A percentile compares a stretch with the other conserved stretches of the same genome.
Evolutionary conservation across 2,329 filamentous ascomycete species (phyloP).

Genomic region (Epichloe brachyelytri): DNA sequence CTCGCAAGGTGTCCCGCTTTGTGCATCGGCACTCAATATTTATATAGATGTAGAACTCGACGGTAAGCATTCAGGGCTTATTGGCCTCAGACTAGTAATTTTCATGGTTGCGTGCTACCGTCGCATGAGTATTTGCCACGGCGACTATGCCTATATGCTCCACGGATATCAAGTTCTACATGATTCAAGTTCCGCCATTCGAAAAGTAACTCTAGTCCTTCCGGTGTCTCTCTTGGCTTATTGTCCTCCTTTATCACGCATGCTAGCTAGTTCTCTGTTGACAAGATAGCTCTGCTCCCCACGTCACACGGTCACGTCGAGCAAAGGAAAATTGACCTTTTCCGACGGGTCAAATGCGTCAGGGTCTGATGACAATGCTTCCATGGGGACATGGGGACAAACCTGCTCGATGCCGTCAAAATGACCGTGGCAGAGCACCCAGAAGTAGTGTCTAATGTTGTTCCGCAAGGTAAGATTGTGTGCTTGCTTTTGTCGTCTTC

Average conservation of each 20-base stretch:
- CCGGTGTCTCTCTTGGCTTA: neutral
- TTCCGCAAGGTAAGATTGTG: too few species aligned
- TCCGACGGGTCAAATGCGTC: neutral
- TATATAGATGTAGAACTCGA: too few species aligned
- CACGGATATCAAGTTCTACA: neutral
- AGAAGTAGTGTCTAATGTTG: too few species aligned
- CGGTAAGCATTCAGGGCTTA: too few species aligned
- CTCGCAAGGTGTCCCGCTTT: too few species aligned
- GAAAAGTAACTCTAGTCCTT: neutral
- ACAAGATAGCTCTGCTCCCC: neutral
- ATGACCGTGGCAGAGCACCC: too few species aligned
- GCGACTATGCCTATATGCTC: constrained; percentile 1
- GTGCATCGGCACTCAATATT: too few species aligned
- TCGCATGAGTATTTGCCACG: neutral
- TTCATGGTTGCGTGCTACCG: too few species aligned
- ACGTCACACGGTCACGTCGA: too few species aligned
- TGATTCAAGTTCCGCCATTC: neutral
- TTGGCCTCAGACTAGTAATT: too few species aligned
- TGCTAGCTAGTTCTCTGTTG: neutral
- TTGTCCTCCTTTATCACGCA: neutral
- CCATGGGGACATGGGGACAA: neutral
- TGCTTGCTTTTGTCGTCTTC: too few species aligned
- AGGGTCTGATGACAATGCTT: neutral
- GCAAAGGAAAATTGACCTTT: neutral
- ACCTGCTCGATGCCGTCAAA: too few species aligned